Base-by-base conservation (phyloP, 306 rosid genomes). In the Malus asiatica region DNA sequence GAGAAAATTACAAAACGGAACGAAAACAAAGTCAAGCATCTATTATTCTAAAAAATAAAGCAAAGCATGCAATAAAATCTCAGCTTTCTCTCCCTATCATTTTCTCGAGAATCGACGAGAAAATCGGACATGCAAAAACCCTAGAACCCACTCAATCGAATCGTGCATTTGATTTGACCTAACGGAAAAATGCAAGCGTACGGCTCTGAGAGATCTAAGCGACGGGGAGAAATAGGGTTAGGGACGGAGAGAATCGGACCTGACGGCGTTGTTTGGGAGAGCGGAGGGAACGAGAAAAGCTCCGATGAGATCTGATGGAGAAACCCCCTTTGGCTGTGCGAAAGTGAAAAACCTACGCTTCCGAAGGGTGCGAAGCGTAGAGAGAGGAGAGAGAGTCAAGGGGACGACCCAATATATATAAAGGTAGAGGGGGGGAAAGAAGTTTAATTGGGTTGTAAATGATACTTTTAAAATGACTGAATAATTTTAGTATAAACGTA, bases 351-450 rank as follows among this genome's bases (percentile, higher is more conserved):
- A 78, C 82, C 82, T 53, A 85, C 89, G 91, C 91, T 85, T 83
- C 91, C 76, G 78, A 78, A 35, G 48, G 80, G 73, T 8, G 60
- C 71, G 84, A 84, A 87, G 87, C 89, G 91, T 59, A 80, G 33
- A 30, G 88, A 75, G 77, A 68, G 19, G 45, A 9, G n/a, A 8
- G 45, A 18, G 5, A 44, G 8, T 1, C 0, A 1, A 1, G 2
- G 4, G 3, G 22, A 4, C 3, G 12, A 5, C 3, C 12, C 42
- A 1, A 52, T 33, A 33, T 33, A 33, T 33, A 33, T 33, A 5
- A 1, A 33, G 7, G 7, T 33, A 6, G 38, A 33, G 38, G 38
- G 38, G 38, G 38, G 6, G 4, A 32, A 33, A 30, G 5, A 30
- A 5, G 38, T 33, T 33, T 33, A 33, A 33, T 33, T 33, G 8